A percentile compares a stretch with the other conserved stretches of the same genome.
These are phyloP conservation scores for Phyllosticta ampelicida DNA, from an alignment of 2,329 filamentous ascomycete genomes.

Conservation along the genomic window DNA sequence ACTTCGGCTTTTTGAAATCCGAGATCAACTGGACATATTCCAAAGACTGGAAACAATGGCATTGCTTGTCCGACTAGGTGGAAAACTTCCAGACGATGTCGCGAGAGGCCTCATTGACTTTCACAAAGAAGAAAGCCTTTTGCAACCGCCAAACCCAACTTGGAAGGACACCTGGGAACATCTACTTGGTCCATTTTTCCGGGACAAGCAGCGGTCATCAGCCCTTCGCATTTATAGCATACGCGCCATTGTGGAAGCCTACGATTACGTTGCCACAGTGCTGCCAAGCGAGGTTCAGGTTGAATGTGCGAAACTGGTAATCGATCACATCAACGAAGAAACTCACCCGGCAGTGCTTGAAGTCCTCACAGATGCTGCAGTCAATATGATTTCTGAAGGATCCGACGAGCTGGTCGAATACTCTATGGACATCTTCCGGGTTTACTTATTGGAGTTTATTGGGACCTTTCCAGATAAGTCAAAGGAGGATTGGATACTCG, in stretches of 20 bases:
- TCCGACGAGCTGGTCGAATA: constrained; percentile 47
- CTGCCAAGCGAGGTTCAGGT: constrained; percentile 48
- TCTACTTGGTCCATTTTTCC: constrained; percentile 35
- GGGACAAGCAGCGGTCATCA: constrained; percentile 21
- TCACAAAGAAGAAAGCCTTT: constrained; percentile 57
- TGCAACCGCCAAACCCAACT: constrained; percentile 57
- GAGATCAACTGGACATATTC: constrained; percentile 39
- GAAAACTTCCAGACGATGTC: constrained; percentile 52
- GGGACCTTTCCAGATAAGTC: constrained; percentile 16
- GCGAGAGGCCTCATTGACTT: constrained; percentile 55
- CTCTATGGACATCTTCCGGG: constrained; percentile 32
- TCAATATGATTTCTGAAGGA: constrained; percentile 52
- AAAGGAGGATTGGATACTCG: constrained; percentile 11
- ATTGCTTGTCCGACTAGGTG: constrained; percentile 54
- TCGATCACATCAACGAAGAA: constrained; percentile 52
- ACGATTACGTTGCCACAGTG: constrained; percentile 42
- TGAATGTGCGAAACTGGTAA: constrained; percentile 49
- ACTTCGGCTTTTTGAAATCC: constrained; percentile 20
- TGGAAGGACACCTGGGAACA: constrained; percentile 56
- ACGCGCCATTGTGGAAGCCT: constrained; percentile 44
- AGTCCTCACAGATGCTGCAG: constrained; percentile 53
- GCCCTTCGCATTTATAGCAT: constrained; percentile 53
- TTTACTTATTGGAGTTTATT: constrained; percentile 19
- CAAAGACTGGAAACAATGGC: constrained; percentile 56
- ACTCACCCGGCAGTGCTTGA: constrained; percentile 54